Conservation (phyloP, 2,329 filamentous ascomycete genomes). For the Trichoderma hamatum region DNA sequence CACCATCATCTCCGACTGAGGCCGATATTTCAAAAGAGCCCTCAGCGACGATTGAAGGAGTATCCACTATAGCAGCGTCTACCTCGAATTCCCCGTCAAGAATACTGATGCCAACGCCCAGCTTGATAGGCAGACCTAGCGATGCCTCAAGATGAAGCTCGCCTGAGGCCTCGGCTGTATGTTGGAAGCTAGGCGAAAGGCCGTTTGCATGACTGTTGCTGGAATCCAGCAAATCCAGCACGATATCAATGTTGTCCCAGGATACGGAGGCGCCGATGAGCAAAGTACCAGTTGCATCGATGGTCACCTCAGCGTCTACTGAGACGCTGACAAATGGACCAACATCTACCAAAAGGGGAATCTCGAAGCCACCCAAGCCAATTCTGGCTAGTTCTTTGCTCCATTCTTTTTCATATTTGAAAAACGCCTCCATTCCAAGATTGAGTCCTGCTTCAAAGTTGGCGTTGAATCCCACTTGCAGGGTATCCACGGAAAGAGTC, state of each 20-base stretch:
- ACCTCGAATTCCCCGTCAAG: not conserved
- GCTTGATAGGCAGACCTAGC: not conserved
- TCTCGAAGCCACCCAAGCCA: not conserved
- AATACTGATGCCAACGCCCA: not conserved
- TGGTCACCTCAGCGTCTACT: not conserved
- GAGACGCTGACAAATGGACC: not conserved
- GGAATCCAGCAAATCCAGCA: not conserved
- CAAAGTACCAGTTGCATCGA: not conserved
- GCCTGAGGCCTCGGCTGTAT: not conserved
- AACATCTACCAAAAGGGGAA: not conserved
- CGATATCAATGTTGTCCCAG: not conserved
- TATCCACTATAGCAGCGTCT: not conserved
- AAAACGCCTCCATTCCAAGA: slow-evolving; percentile 10
- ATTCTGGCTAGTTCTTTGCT: not conserved
- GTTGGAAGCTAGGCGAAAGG: not conserved
- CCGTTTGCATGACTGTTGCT: not conserved
- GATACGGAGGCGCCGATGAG: not conserved
- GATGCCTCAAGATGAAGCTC: not conserved
- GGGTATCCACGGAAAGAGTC: not conserved
- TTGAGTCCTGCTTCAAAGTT: slow-evolving; percentile 23
- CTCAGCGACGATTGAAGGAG: not conserved
- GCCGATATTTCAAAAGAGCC: not conserved
- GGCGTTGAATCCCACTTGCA: slow-evolving; percentile 16
- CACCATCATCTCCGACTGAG: not conserved
- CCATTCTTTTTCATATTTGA: slow-evolving; percentile 14